Evolutionary conservation across 176 grass and related monocot species (phyloP).

Genomic region (Lolium perenne): DNA sequence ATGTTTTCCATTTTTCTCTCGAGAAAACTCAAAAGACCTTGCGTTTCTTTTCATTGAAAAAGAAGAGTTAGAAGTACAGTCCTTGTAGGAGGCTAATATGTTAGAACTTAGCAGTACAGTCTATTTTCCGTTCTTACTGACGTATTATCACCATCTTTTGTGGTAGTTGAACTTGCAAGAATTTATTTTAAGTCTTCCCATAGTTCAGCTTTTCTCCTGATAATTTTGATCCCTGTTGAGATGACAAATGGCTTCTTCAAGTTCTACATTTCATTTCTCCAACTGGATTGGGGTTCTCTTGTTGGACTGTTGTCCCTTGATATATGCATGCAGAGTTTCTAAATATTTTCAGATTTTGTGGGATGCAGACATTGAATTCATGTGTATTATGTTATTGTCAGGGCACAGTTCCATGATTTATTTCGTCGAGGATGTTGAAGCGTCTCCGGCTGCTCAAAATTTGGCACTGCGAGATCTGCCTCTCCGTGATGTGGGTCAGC

Average conservation of each 20-base stretch:
- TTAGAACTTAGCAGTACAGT: too few relatives aligned
- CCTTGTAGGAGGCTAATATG: too few relatives aligned
- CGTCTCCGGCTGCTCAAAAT: conserved; percentile 82
- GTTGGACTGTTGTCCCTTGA: not conserved
- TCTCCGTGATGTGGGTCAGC: conserved; percentile 99
- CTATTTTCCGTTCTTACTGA: not conserved
- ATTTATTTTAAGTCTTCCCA: not conserved
- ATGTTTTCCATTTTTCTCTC: too few relatives aligned
- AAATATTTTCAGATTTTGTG: not conserved
- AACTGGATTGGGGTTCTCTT: not conserved
- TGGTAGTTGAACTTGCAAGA: conserved; percentile 14
- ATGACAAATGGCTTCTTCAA: not conserved
- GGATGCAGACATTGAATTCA: not conserved
- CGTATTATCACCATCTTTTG: not conserved
- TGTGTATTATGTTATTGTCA: conserved; percentile 44
- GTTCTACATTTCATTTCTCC: not conserved
- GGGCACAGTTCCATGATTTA: conserved; percentile 98
- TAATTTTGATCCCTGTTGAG: not conserved
- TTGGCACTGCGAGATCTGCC: conserved; percentile 86
- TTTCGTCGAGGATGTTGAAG: conserved; percentile 92
- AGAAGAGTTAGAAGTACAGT: too few relatives aligned
- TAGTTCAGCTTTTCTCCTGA: not conserved
- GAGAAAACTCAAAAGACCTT: too few relatives aligned
- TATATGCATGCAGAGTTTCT: not conserved
- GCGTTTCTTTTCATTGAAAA: too few relatives aligned